These are phyloP conservation scores for Luvunga scandens DNA, from an alignment of 345 rosid species.

Conservation along the genomic window DNA sequence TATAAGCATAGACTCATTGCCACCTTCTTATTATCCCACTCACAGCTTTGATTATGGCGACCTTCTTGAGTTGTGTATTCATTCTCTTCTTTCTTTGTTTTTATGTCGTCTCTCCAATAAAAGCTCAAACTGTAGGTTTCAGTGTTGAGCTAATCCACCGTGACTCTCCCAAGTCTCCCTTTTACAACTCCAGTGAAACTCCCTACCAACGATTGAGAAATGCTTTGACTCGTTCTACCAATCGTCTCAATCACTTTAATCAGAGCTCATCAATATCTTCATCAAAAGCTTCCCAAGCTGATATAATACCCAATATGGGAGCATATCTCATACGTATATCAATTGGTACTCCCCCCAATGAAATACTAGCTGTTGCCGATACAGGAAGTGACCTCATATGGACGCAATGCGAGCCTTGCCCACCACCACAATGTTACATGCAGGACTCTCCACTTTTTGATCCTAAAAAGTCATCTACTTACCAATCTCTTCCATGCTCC, in stretches of 20 bases:
- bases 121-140: conserved; percentile 20
- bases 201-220: conserved; percentile 9
- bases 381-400: conserved; percentile 32
- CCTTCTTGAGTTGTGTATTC: not conserved
- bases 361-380: conserved; percentile 10
- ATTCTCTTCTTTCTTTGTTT: not conserved
- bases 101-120: not conserved
- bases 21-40: not conserved
- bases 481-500: conserved; percentile 27
- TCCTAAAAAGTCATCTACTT: conserved; percentile 42
- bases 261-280: not conserved
- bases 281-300: not conserved
- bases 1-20: not conserved
- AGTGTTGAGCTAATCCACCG: conserved; percentile 28
- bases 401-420: conserved; percentile 35
- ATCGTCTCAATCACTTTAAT: conserved; percentile 8
- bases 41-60: not conserved
- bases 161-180: conserved; percentile 32
- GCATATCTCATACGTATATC: conserved; percentile 20
- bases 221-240: conserved; percentile 14
- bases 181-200: conserved; percentile 13
- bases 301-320: not conserved
- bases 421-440: conserved; percentile 25
- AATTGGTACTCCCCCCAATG: conserved; percentile 23
- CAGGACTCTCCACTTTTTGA: conserved; percentile 36